phyloP scores from a whole-genome alignment of 106 monocot genomes.

The Platanthera zijinensis region DNA sequence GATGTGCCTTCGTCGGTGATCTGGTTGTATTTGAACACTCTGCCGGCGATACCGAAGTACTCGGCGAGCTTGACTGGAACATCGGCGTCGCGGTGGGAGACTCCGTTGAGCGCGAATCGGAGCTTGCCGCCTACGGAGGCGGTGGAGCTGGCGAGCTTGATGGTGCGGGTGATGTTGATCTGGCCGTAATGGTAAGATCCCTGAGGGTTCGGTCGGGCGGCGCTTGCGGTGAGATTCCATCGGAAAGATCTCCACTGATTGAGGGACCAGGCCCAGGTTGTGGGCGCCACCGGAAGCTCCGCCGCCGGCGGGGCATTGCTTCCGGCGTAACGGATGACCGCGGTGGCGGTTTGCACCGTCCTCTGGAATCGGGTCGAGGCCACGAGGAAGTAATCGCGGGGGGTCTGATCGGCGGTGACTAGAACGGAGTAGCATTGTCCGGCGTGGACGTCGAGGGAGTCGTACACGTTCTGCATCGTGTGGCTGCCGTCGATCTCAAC shows the following conservation, averaged over 20 bases:
- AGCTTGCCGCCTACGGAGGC: slow-evolving; percentile 40
- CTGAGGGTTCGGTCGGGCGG: slow-evolving; percentile 50
- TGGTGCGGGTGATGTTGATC: slow-evolving; percentile 44
- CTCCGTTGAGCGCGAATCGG: slow-evolving; percentile 55
- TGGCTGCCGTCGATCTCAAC: slow-evolving; percentile 84
- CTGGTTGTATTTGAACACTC: slow-evolving; percentile 48
- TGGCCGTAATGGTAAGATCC: slow-evolving; percentile 52
- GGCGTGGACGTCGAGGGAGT: slow-evolving; percentile 41
- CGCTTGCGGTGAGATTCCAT: slow-evolving; percentile 54
- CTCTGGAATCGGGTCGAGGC: slow-evolving; percentile 45
- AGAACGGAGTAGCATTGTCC: slow-evolving; percentile 58
- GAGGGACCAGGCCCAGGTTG: slow-evolving; percentile 33
- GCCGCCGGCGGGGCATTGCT: slow-evolving; percentile 18
- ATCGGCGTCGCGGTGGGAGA: slow-evolving; percentile 30
- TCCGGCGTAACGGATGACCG: slow-evolving; percentile 33
- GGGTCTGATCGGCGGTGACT: slow-evolving; percentile 34
- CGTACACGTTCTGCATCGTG: slow-evolving; percentile 57
- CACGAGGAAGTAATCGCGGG: slow-evolving; percentile 40
- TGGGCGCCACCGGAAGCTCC: slow-evolving; percentile 23
- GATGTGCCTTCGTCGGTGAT: slow-evolving; percentile 37
- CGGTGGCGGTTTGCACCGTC: slow-evolving; percentile 21
- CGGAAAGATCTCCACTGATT: slow-evolving; percentile 48
- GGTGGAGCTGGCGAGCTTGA: slow-evolving; percentile 28
- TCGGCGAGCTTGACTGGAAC: slow-evolving; percentile 63
- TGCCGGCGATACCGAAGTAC: slow-evolving; percentile 44